Percentiles rank a stretch among this genome's conserved stretches.
Conservation (phyloP, 1,284 basidiomycete genomes). For the Tilletia caries region DNA sequence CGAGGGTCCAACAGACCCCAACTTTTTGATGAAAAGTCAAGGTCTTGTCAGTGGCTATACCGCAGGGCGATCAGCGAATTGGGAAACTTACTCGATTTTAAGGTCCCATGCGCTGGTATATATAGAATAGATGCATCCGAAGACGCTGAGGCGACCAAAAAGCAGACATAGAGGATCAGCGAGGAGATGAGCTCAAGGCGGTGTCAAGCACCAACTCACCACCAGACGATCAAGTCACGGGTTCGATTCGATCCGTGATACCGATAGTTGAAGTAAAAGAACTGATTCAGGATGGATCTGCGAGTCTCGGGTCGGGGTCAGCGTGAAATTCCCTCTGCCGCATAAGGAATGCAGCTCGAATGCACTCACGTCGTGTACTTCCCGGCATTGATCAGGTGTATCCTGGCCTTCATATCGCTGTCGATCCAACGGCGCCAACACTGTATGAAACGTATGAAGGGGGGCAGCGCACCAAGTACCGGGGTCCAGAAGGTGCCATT, state of each 20-base stretch:
- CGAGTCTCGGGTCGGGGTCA: neutral
- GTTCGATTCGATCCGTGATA: conserved; percentile 30
- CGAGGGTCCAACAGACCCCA: conserved; percentile 62
- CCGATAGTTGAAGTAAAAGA: conserved; percentile 49
- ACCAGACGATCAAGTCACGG: conserved; percentile 30
- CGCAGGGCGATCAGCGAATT: conserved; percentile 38
- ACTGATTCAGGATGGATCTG: conserved; percentile 41
- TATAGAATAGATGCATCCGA: conserved; percentile 64
- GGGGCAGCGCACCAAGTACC: conserved; percentile 65
- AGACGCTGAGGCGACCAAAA: conserved; percentile 63
- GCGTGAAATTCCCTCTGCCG: too few relatives aligned
- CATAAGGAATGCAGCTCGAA: too few relatives aligned
- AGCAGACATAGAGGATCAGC: conserved; percentile 45
- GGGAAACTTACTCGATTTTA: conserved; percentile 56
- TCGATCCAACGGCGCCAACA: conserved; percentile 81
- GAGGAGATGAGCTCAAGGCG: neutral
- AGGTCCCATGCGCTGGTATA: conserved; percentile 77
- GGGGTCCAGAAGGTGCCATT: conserved; percentile 48
- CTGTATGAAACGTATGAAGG: conserved; percentile 74
- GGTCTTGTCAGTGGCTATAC: neutral
- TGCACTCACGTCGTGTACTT: conserved; percentile 37
- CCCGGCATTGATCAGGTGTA: conserved; percentile 78
- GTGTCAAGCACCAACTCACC: neutral
- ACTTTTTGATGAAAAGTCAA: neutral
- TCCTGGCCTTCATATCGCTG: conserved; percentile 61